Evolutionary conservation across 169 alveolate species (phyloP), one percentile per base, ranked within the genome.

Genomic region (Plasmodium gaboni): DNA sequence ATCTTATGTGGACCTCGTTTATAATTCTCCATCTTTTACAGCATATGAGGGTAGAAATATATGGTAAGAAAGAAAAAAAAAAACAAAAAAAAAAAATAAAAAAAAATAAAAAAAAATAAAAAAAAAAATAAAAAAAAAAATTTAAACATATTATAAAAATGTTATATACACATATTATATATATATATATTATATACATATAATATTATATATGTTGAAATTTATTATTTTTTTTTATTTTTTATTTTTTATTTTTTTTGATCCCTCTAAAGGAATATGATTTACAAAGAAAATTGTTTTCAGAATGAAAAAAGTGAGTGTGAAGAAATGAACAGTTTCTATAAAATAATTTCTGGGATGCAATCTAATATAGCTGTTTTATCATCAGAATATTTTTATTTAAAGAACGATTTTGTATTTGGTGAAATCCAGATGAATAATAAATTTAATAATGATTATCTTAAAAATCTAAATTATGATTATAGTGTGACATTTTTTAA

Each of bases 291-390:
- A 8, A 85, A 85, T 42, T 85, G 91, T 44, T 71, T 85, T 24
- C 72, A 46, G 61, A 76, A 88, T 50, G 94, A 60, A 24, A 74
- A 85, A 50, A 70, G 91, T 15, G 32, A 19, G 24, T 95, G 97
- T 71, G 73, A 89, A 63, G 94, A 92, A 59, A 93, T 90, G 65
- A 95, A 92, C 26, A 94, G 93, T 61, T 74, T 97, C 24, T 94
- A 92, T 55, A 71, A 95, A 63, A 88, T 96, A 2, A 85, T 96
- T 2, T 93, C 97, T 0, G 98, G 98, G 1, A 92, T 96, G 94
- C 98, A 96, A 63, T 87, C 97, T 13, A 86, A 93, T 42, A 92
- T 96, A 13, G 95, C 97, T 15, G 96, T 94, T 60, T 95, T 95
- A 61, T 89, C 97, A 15, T 91, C 97, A 0, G 93, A 92, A 73